Percentiles rank a stretch among this genome's conserved stretches.
These are phyloP conservation scores for Erysimum cheiri DNA, from an alignment of 441 rosid genomes.

Conservation along the genomic window DNA sequence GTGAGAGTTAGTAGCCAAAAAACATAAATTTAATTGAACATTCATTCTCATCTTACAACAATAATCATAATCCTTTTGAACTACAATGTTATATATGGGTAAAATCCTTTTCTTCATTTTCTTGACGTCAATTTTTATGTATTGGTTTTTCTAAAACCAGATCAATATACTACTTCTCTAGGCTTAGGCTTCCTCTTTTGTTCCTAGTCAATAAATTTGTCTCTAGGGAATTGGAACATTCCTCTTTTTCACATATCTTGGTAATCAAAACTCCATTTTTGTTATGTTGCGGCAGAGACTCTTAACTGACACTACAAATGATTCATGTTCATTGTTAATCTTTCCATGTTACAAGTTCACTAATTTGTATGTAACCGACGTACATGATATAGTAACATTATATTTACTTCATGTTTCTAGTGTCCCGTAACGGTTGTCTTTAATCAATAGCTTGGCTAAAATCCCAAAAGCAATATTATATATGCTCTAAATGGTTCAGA, in stretches of 20 bases:
- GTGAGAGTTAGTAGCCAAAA: not conserved
- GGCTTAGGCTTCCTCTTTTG: conserved; percentile 14
- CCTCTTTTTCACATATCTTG: conserved; percentile 46
- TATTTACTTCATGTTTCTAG: conserved; percentile 19
- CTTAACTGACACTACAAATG: conserved; percentile 33
- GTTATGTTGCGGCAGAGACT: conserved; percentile 41
- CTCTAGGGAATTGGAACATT: conserved; percentile 44
- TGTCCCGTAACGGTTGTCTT: conserved; percentile 32
- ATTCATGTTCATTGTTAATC: conserved; percentile 32
- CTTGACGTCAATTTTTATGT: no score
- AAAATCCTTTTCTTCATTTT: no score
- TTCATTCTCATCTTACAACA: not conserved
- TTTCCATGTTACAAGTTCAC: conserved; percentile 30
- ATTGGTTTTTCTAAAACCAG: no score
- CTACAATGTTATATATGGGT: no score
- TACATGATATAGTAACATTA: conserved; percentile 1
- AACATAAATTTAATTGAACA: not conserved
- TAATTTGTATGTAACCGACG: conserved; percentile 34
- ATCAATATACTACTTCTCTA: no score
- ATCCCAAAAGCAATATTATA: conserved; percentile 13
- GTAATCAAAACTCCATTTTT: conserved; percentile 35
- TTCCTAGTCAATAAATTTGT: conserved; percentile 39
- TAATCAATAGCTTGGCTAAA: conserved; percentile 17
- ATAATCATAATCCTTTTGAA: no score
- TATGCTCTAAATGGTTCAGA: not conserved